Conservation (phyloP, 169 alveolate species). For the Eimeria sp. region DNA sequence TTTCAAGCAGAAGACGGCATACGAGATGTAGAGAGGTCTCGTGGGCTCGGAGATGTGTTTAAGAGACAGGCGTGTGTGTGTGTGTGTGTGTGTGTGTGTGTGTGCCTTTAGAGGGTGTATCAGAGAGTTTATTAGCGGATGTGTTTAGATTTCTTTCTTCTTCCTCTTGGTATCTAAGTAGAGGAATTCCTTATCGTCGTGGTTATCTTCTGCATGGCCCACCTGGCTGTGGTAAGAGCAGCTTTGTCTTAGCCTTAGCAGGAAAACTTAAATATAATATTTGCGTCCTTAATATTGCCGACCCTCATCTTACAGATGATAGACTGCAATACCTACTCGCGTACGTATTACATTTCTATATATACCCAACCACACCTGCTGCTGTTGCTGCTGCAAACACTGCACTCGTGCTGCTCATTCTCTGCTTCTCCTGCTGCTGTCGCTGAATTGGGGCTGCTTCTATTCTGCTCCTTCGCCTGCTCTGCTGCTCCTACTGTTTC, state of each 20-base stretch:
- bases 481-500: too few species aligned
- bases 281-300: slow-evolving; percentile 89
- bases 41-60: too few species aligned
- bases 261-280: slow-evolving; percentile 90
- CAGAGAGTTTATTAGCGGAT: slow-evolving; percentile 75
- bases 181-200: slow-evolving; percentile 92
- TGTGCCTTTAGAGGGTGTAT: slow-evolving; percentile 82
- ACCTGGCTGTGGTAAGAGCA: slow-evolving; percentile 93
- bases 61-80: too few species aligned
- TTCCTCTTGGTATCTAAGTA: slow-evolving; percentile 87
- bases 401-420: too few species aligned
- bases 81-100: not conserved
- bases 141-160: slow-evolving; percentile 46
- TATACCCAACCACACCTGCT: not conserved
- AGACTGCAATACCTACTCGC: slow-evolving; percentile 89
- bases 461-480: too few species aligned
- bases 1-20: too few species aligned
- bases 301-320: slow-evolving; percentile 90
- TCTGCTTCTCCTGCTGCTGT: too few species aligned
- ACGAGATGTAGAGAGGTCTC: too few species aligned
- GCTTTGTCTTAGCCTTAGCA: slow-evolving; percentile 91
- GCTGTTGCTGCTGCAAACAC: too few species aligned
- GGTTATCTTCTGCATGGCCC: slow-evolving; percentile 92
- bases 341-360: slow-evolving; percentile 29
- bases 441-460: too few species aligned